These are phyloP conservation scores for Chamaecyparis obtusa DNA, from an alignment of 75 land plant species.

Conservation along the genomic window DNA sequence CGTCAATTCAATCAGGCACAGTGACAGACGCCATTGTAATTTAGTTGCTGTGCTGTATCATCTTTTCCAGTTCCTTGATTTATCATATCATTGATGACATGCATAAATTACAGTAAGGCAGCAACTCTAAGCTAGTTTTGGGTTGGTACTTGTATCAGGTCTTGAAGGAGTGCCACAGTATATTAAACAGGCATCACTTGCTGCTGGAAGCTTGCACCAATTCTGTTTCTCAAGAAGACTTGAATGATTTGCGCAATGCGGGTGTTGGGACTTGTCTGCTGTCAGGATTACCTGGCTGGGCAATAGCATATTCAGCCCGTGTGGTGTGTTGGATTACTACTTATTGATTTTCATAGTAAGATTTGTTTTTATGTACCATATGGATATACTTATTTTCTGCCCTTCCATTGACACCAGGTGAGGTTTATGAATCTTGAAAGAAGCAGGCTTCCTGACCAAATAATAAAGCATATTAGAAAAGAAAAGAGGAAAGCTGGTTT, in stretches of 20 bases:
- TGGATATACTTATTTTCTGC: not conserved
- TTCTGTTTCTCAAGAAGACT: slow-evolving; percentile 64
- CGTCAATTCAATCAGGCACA: not conserved
- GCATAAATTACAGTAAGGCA: not conserved
- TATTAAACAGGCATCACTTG: slow-evolving; percentile 75
- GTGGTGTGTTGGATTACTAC: slow-evolving; percentile 46
- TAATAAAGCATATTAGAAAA: slow-evolving; percentile 58
- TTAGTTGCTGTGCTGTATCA: not conserved
- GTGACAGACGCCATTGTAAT: not conserved
- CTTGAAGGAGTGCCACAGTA: slow-evolving; percentile 79
- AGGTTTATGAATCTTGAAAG: slow-evolving; percentile 77
- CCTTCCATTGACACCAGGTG: slow-evolving; percentile 44
- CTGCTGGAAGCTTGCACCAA: slow-evolving; percentile 83
- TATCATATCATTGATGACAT: not conserved
- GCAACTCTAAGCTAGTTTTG: not conserved
- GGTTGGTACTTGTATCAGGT: slow-evolving; percentile 47
- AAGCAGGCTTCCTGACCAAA: slow-evolving; percentile 69
- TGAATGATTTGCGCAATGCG: slow-evolving; percentile 71
- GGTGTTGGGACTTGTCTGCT: slow-evolving; percentile 92
- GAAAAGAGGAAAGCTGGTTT: slow-evolving; percentile 63
- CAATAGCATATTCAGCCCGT: slow-evolving; percentile 85
- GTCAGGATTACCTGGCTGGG: slow-evolving; percentile 87
- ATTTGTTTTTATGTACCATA: not conserved
- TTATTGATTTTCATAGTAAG: not conserved
- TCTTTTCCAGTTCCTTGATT: not conserved